A percentile compares a stretch with the other conserved stretches of the same genome.
phyloP scores from a whole-genome alignment of 768 basidiomycete species.

The Leccinum boreale region DNA sequence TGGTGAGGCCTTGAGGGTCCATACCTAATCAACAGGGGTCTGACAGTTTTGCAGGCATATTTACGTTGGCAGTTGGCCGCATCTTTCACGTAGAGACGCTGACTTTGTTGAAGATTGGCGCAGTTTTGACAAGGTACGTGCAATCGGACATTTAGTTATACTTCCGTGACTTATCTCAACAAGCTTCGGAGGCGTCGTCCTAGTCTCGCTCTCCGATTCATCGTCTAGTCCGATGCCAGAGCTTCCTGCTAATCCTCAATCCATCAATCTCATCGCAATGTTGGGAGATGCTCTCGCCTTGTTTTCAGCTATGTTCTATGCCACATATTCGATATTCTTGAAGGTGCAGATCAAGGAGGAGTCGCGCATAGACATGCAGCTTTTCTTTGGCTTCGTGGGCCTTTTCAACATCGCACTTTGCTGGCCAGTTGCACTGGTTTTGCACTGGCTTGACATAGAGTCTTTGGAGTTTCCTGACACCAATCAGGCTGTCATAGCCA shows the following conservation, averaged over 20 bases:
- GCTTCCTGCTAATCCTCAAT: conserved; percentile 7
- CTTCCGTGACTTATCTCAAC: conserved; percentile 8
- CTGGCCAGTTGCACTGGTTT: conserved; percentile 74
- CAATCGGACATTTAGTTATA: not conserved
- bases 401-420: conserved; percentile 74
- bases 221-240: conserved; percentile 17
- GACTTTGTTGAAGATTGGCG: conserved; percentile 65
- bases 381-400: conserved; percentile 94
- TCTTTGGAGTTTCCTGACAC: conserved; percentile 67
- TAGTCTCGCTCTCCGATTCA: conserved; percentile 90
- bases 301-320: conserved; percentile 84
- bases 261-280: conserved; percentile 27
- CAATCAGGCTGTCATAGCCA: conserved; percentile 43
- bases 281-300: conserved; percentile 84
- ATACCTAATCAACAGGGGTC: not conserved
- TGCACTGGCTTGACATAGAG: conserved; percentile 74
- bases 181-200: conserved; percentile 78
- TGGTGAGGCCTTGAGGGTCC: conserved; percentile 46
- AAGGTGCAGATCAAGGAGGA: conserved; percentile 84
- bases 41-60: conserved; percentile 63
- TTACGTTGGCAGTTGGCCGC: conserved; percentile 83
- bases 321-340: conserved; percentile 82
- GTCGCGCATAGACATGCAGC: conserved; percentile 85
- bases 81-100: conserved; percentile 79
- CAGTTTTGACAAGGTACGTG: conserved; percentile 75